Evolutionary conservation across 352 stramenopile genomes (phyloP).

Genomic region (Globisporangium heterothallicum): DNA sequence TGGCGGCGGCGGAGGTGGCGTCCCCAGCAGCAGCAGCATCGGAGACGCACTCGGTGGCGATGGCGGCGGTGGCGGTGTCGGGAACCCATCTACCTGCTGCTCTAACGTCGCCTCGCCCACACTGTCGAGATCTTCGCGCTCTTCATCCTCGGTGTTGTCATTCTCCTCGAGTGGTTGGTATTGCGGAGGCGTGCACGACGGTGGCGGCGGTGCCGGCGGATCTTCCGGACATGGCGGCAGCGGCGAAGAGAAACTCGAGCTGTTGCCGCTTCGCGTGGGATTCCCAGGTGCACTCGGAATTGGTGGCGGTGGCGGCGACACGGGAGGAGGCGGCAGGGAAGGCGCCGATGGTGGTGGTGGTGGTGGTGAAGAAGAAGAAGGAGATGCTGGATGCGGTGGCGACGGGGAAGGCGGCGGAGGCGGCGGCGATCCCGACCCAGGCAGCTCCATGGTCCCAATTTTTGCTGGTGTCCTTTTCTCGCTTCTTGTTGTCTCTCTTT

Average conservation of each 20-base stretch:
- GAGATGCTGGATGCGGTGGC: slow-evolving; percentile 16
- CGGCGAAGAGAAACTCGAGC: slow-evolving; percentile 69
- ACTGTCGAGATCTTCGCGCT: slow-evolving; percentile 32
- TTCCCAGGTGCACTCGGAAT: background rate
- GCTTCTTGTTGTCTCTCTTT: background rate
- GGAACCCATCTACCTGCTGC: slow-evolving; percentile 18
- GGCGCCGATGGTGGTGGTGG: slow-evolving; percentile 14
- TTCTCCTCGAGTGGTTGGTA: slow-evolving; percentile 61
- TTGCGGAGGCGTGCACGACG: slow-evolving; percentile 56
- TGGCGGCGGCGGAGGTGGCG: slow-evolving; percentile 26
- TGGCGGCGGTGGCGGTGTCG: slow-evolving; percentile 40
- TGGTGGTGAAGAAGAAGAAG: slow-evolving; percentile 16
- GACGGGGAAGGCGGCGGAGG: slow-evolving; percentile 14
- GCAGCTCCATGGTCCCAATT: background rate
- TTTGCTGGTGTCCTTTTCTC: background rate
- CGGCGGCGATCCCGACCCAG: slow-evolving; percentile 12
- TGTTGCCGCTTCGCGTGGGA: slow-evolving; percentile 18
- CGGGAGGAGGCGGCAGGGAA: background rate
- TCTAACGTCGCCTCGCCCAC: slow-evolving; percentile 33
- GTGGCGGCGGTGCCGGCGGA: slow-evolving; percentile 47
- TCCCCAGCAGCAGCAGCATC: slow-evolving; percentile 7
- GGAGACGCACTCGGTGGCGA: slow-evolving; percentile 31
- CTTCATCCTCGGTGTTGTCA: slow-evolving; percentile 34
- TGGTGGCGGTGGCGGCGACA: background rate
- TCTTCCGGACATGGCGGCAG: slow-evolving; percentile 72